Evolutionary conservation across 768 basidiomycete species (phyloP), one percentile per base, ranked within the genome.

Genomic region (Daedalea quercina): DNA sequence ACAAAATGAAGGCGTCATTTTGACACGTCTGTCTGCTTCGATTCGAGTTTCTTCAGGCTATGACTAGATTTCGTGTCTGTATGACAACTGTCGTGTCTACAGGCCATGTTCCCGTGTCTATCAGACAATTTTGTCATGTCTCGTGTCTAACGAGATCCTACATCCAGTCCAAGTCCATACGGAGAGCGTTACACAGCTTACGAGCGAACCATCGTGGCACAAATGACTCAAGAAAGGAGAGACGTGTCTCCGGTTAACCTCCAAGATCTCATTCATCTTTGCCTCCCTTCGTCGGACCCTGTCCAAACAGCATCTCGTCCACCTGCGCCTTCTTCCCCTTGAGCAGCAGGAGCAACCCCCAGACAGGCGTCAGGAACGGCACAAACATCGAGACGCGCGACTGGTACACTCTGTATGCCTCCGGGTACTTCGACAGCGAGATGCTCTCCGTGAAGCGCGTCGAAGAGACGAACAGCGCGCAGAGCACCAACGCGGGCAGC

Each of bases 401-500:
- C 61, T 83, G 82, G 66, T 94, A 96, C 3, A 82, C 79, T 4
- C 64, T 63, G 67, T 95, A 96, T 2, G 72, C 77, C 15, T 68
- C 68, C 2, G 85, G 80, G 63, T 92, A 93, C 65, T 96, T 96
- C 46, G 74, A 66, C 28, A 62, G 58, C 4, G 90, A 84, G 61
- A 97, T 93, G 34, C 75, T 75, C 70, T 97, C 94, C 0, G 92
- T 90, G 67, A 85, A 86, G 13, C 67, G 55, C 1, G 92, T 94
- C 17, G 90, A 94, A 1, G 80, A 76, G 64, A 80, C 72, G 75
- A 95, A 94, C 2, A 96, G 76, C 11, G 71, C 47, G 55, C 83
- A 85, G 35, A 94, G 76, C 8, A 77, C 69, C 17, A 87, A 53
- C 19, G 83, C 77, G 0, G 88, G 86, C 17, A 73, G 53, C 19